Evolutionary conservation across 179 eudicot species (phyloP).

Genomic region (Beta corolliflora): DNA sequence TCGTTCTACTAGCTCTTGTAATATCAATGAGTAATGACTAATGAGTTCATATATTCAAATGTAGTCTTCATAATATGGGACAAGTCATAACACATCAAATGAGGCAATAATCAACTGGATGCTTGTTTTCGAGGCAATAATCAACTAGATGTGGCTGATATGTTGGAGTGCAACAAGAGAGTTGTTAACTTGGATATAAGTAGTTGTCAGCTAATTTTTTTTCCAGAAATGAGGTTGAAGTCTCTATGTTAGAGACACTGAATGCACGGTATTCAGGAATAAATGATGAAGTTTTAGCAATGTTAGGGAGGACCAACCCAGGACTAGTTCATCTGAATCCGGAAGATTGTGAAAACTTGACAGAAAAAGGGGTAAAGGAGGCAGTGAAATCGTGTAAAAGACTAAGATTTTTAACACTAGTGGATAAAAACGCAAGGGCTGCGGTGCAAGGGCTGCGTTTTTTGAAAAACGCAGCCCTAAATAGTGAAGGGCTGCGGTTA

Average conservation of each 20-base stretch:
- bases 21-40: too few species aligned
- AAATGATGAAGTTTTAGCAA: constrained; percentile 18
- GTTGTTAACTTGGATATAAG: not conserved
- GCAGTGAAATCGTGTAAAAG: constrained; percentile 21
- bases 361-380: constrained; percentile 31
- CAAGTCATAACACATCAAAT: too few species aligned
- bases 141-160: constrained; percentile 25
- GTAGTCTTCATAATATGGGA: too few species aligned
- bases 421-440: too few species aligned
- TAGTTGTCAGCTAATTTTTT: constrained; percentile 9
- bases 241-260: constrained; percentile 18
- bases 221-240: not conserved
- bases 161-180: constrained; percentile 4
- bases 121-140: constrained; percentile 8
- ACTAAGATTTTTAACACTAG: constrained; percentile 17
- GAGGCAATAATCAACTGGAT: not conserved
- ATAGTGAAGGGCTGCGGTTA: too few species aligned
- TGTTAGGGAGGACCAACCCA: constrained; percentile 22
- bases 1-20: too few species aligned
- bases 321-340: constrained; percentile 20
- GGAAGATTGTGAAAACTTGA: constrained; percentile 14
- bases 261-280: constrained; percentile 12
- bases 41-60: too few species aligned
- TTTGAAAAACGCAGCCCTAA: too few species aligned
- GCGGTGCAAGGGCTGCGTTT: too few species aligned